Evolutionary conservation across 2,329 filamentous ascomycete genomes (phyloP).

Genomic region (Diplodia seriata): DNA sequence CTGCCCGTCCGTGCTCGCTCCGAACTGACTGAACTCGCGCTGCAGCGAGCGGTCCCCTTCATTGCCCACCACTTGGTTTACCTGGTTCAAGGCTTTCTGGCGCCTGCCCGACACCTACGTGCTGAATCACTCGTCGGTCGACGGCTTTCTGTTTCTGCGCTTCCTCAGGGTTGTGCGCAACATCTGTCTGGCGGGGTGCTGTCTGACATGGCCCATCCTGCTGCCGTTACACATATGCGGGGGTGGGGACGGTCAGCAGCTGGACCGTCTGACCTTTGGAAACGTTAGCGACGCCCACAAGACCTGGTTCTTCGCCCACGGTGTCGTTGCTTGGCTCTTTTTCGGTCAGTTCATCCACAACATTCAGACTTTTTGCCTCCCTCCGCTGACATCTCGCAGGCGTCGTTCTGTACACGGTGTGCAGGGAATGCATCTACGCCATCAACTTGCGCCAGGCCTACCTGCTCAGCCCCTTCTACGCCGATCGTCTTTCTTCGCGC

Average conservation of each 20-base stretch:
- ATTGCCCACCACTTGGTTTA: constrained; percentile 35
- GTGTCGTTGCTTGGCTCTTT: constrained; percentile 81
- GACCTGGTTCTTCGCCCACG: constrained; percentile 77
- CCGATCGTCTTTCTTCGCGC: constrained; percentile 83
- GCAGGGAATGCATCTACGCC: constrained; percentile 87
- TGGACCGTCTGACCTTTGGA: constrained; percentile 80
- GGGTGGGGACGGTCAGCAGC: constrained; percentile 66
- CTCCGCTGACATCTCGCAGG: constrained; percentile 42
- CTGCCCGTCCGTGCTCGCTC: neutral
- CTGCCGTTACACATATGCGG: constrained; percentile 90
- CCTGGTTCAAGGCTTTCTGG: constrained; percentile 57
- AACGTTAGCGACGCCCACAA: constrained; percentile 71
- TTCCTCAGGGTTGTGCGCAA: constrained; percentile 80
- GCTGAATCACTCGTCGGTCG: constrained; percentile 88
- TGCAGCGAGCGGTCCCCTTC: constrained; percentile 8
- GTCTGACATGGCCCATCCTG: constrained; percentile 85
- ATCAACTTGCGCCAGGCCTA: constrained; percentile 94
- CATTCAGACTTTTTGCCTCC: neutral
- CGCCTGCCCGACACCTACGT: constrained; percentile 74
- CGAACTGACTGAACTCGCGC: constrained; percentile 34
- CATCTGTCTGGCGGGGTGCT: constrained; percentile 82
- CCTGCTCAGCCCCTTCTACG: constrained; percentile 81
- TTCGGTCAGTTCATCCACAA: constrained; percentile 60
- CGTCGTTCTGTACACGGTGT: constrained; percentile 87
- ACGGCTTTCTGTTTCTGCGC: constrained; percentile 88